phyloP scores from a whole-genome alignment of 129 eudicot species.

The Pulicaria dysenterica region DNA sequence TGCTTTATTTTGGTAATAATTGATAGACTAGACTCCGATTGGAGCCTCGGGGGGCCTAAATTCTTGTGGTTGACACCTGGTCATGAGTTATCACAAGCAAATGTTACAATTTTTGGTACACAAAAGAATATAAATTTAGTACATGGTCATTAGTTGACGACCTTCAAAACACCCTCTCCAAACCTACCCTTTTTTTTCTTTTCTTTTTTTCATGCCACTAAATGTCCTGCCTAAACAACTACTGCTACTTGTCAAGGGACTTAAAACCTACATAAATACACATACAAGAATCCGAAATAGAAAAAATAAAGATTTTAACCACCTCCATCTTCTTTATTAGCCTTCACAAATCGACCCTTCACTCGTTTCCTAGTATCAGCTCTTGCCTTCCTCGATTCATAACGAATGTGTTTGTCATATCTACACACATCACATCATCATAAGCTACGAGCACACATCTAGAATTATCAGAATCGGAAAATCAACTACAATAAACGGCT shows the following conservation, averaged over 20 bases:
- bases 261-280: slow-evolving; percentile 22
- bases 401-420: slow-evolving; percentile 89
- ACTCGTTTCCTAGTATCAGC: slow-evolving; percentile 94
- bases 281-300: not conserved
- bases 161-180: not conserved
- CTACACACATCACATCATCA: slow-evolving; percentile 40
- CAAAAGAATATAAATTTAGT: slow-evolving; percentile 29
- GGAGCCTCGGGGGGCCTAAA: no score
- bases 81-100: no score
- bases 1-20: no score
- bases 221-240: slow-evolving; percentile 24
- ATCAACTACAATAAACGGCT: no score
- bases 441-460: not conserved
- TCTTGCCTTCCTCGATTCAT: slow-evolving; percentile 94
- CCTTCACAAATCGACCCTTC: slow-evolving; percentile 94
- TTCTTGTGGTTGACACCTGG: not conserved
- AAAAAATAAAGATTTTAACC: slow-evolving; percentile 20
- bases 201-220: slow-evolving; percentile 1
- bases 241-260: not conserved
- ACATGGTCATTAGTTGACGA: slow-evolving; percentile 8
- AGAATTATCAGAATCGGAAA: not conserved
- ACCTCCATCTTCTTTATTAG: slow-evolving; percentile 49
- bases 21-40: no score
- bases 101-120: slow-evolving; percentile 14
- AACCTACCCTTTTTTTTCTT: not conserved